These are phyloP conservation scores for Plasmodium ovale DNA, from an alignment of 169 alveolate species.

Conservation along the genomic window DNA sequence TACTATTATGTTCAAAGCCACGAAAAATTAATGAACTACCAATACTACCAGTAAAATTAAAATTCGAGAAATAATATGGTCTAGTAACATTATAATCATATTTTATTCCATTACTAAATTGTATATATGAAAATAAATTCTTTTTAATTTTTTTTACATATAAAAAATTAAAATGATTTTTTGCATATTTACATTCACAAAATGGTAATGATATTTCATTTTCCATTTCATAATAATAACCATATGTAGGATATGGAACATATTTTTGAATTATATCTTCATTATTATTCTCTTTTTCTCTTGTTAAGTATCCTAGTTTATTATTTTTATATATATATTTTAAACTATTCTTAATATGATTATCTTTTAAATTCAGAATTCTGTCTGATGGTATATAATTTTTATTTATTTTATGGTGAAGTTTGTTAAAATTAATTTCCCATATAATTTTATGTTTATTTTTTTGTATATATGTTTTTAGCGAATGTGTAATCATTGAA, in stretches of 20 bases:
- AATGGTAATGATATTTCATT: conserved; percentile 64
- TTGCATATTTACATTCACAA: conserved; percentile 51
- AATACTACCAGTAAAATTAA: conserved; percentile 72
- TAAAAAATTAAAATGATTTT: conserved; percentile 42
- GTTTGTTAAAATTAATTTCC: conserved; percentile 38
- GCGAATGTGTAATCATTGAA: conserved; percentile 9
- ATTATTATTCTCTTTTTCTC: not conserved
- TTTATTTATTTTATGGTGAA: conserved; percentile 17
- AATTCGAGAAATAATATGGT: conserved; percentile 3
- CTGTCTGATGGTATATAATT: conserved; percentile 36
- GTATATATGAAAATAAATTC: conserved; percentile 21
- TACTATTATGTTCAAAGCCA: conserved; percentile 56
- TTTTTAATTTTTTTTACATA: conserved; percentile 21
- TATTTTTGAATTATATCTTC: not conserved
- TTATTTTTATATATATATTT: conserved; percentile 35
- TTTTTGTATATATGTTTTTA: conserved; percentile 14
- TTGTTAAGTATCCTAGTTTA: not conserved
- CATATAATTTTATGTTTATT: conserved; percentile 30
- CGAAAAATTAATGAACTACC: conserved; percentile 60
- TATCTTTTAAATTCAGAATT: conserved; percentile 1
- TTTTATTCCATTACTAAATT: conserved; percentile 67
- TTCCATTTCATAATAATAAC: conserved; percentile 53
- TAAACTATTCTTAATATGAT: conserved; percentile 28
- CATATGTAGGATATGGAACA: conserved; percentile 44
- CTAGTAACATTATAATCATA: conserved; percentile 8